These are phyloP conservation scores for Cryptomeria japonica DNA, from an alignment of 75 land plant species.

Conservation along the genomic window DNA sequence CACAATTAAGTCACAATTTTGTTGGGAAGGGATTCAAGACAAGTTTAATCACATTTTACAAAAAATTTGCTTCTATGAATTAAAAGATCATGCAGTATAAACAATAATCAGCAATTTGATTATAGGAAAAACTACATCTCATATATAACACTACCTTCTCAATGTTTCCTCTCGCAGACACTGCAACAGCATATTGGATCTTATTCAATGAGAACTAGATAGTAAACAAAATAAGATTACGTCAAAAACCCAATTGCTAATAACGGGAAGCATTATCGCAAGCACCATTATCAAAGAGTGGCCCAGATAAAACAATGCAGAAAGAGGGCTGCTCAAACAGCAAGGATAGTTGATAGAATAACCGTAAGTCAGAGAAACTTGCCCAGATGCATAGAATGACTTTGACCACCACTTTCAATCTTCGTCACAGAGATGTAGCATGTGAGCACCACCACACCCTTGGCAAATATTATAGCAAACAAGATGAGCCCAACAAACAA, in stretches of 20 bases:
- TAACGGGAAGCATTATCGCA: conserved; percentile 75
- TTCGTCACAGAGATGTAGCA: conserved; percentile 19
- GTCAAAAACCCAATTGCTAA: conserved; percentile 74
- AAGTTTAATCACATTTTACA: too few relatives aligned
- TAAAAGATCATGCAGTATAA: too few relatives aligned
- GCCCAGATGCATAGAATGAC: too few relatives aligned
- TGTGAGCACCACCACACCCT: conserved; percentile 80
- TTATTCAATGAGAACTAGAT: conserved; percentile 85
- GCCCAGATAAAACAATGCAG: conserved; percentile 76
- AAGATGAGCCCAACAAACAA: conserved; percentile 69
- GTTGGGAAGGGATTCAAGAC: too few relatives aligned
- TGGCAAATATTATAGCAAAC: conserved; percentile 80
- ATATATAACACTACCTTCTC: neutral
- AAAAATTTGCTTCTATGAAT: too few relatives aligned
- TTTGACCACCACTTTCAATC: too few relatives aligned
- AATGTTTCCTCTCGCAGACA: neutral
- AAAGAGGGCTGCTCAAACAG: conserved; percentile 84
- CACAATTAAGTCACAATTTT: too few relatives aligned
- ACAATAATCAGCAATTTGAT: neutral
- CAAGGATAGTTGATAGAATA: conserved; percentile 77
- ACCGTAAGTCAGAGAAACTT: conserved; percentile 75
- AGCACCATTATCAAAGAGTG: conserved; percentile 75
- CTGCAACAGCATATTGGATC: conserved; percentile 51
- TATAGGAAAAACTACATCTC: neutral
- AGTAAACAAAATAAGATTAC: conserved; percentile 79